These are phyloP conservation scores for Trametes sanguinea DNA, from an alignment of 768 basidiomycete genomes.

Conservation along the genomic window DNA sequence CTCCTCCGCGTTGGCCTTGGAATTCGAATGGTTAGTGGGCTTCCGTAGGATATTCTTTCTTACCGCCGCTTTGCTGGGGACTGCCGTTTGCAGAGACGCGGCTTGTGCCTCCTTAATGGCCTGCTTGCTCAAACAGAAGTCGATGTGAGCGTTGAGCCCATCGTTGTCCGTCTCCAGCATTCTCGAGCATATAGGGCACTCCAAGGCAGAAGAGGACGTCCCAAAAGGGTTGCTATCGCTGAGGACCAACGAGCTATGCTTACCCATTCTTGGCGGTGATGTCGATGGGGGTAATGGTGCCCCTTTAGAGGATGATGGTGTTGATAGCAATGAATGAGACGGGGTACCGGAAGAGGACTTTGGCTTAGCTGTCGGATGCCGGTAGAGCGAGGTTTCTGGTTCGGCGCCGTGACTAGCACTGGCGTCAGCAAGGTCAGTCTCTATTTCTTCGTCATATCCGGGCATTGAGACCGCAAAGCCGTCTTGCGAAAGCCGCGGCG, in stretches of 20 bases:
- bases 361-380: not conserved
- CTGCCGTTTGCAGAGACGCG: slow-evolving; percentile 7
- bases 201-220: not conserved
- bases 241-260: not conserved
- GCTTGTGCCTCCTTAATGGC: slow-evolving; percentile 73
- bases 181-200: slow-evolving; percentile 75
- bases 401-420: not conserved
- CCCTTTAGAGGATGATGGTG: too few relatives aligned
- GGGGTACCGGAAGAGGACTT: not conserved
- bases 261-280: not conserved
- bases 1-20: not conserved
- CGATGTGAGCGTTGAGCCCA: slow-evolving; percentile 83
- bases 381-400: not conserved
- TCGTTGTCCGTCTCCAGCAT: slow-evolving; percentile 68
- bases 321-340: too few relatives aligned
- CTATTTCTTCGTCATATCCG: slow-evolving; percentile 24
- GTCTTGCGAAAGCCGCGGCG: slow-evolving; percentile 22
- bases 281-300: not conserved
- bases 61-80: not conserved
- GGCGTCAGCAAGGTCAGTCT: slow-evolving; percentile 1
- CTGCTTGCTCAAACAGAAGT: slow-evolving; percentile 81
- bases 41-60: not conserved
- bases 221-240: too few relatives aligned
- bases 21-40: not conserved
- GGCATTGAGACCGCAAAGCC: slow-evolving; percentile 33